Percentiles rank a stretch among this genome's conserved stretches.
Conservation (phyloP, 2,329 filamentous ascomycete genomes). For the Leptographium wingfieldii region DNA sequence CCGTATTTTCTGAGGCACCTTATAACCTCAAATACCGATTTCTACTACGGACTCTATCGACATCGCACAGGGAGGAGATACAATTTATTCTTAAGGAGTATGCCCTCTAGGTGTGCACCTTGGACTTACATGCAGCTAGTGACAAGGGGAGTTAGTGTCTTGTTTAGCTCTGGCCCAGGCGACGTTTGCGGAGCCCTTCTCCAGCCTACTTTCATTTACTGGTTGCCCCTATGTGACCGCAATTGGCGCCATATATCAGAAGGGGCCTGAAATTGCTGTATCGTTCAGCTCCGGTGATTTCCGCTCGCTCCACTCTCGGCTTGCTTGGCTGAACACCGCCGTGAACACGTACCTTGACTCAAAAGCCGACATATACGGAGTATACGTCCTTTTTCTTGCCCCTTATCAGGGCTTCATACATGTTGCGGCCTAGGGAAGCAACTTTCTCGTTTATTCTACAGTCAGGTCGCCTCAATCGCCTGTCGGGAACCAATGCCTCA, state of each 20-base stretch:
- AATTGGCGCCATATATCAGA: slow-evolving; percentile 42
- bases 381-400: slow-evolving; percentile 24
- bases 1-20: slow-evolving; percentile 49
- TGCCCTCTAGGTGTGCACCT: slow-evolving; percentile 46
- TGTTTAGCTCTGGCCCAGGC: slow-evolving; percentile 50
- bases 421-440: slow-evolving; percentile 39
- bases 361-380: slow-evolving; percentile 28
- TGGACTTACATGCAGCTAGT: slow-evolving; percentile 48
- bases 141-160: slow-evolving; percentile 52
- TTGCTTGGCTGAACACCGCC: slow-evolving; percentile 25
- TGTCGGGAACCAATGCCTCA: slow-evolving; percentile 24
- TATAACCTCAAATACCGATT: slow-evolving; percentile 32
- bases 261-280: slow-evolving; percentile 16
- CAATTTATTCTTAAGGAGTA: slow-evolving; percentile 50
- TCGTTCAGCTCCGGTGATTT: slow-evolving; percentile 30
- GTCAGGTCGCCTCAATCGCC: slow-evolving; percentile 6
- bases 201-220: slow-evolving; percentile 25
- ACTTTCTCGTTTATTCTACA: slow-evolving; percentile 15
- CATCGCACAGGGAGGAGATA: slow-evolving; percentile 56
- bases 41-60: slow-evolving; percentile 50
- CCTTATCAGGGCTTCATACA: slow-evolving; percentile 33
- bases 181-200: slow-evolving; percentile 36
- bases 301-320: slow-evolving; percentile 30
- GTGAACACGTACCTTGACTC: slow-evolving; percentile 25
- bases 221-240: slow-evolving; percentile 30